Base-by-base conservation (phyloP, 768 basidiomycete genomes). In the Termitomyces sp. region DNA sequence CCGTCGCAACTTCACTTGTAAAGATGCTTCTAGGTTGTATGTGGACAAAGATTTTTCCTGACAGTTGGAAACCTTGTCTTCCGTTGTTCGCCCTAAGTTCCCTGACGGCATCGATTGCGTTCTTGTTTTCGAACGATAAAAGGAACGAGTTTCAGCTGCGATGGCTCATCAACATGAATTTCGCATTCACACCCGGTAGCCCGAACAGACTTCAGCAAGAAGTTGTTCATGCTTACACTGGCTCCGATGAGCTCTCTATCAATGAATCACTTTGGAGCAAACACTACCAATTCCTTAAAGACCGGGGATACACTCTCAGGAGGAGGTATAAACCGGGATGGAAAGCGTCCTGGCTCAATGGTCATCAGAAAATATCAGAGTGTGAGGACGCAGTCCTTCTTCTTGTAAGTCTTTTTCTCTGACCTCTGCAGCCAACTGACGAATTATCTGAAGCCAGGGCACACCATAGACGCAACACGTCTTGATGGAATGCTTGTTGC, bases 401-500 rank as follows among this genome's bases (percentile, higher is more conserved):
- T 37, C 31, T 54, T 26, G 44, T 54, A 21, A 47, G 44, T 15
- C 9, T 14, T 40, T 12, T 4, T 33, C 3, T 15, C 14, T 26
- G 3, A 23, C 12, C 40, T 19, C 3, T 14, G 2, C 15, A 19
- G 10, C 26, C 31, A 19, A 7, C n/a, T 40, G 40, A 23, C 15
- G 6, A 5, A 31, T 8, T 26, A n/a, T 8, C 19, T 23, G 7
- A 44, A 47, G 45, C 11, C 21, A 38, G 53, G 54, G n/a, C 54
- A 55, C 35, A 48, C 46, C 26, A 40, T 67, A 26, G 62, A 64
- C 38, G 67, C 68, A 19, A 56, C 50, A 4, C 63, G 64, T 10
- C 54, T 59, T 1, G 68, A 70, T 48, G 65, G 62, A 1, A 30
- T 37, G 0, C 46, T 59, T 37, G 65, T 69, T 23, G 50, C 57